These are phyloP conservation scores for Salix arbutifolia DNA, from an alignment of 345 rosid genomes.

Conservation along the genomic window DNA sequence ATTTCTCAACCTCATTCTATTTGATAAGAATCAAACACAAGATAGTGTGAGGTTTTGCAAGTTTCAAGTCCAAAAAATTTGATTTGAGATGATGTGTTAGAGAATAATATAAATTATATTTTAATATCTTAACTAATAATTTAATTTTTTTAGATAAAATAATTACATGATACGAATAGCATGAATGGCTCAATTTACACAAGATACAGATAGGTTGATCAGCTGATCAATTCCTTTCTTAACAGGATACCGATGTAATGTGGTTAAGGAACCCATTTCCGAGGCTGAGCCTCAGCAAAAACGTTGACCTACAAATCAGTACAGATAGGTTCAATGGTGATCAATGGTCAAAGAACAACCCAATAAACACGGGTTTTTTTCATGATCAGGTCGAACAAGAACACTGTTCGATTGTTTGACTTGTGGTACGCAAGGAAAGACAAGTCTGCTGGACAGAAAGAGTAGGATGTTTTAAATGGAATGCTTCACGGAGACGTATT, in stretches of 20 bases:
- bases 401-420: conserved; percentile 50
- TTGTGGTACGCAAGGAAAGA: conserved; percentile 60
- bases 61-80: too few relatives aligned
- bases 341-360: conserved; percentile 28
- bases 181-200: background rate
- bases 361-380: conserved; percentile 76
- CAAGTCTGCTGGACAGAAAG: conserved; percentile 50
- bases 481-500: conserved; percentile 38
- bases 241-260: conserved; percentile 69
- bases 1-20: too few relatives aligned
- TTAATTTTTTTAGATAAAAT: too few relatives aligned
- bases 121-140: too few relatives aligned
- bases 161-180: background rate
- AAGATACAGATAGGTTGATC: too few relatives aligned
- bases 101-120: too few relatives aligned
- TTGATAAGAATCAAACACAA: too few relatives aligned
- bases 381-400: conserved; percentile 61
- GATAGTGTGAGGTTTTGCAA: too few relatives aligned
- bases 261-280: conserved; percentile 69
- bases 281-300: conserved; percentile 30
- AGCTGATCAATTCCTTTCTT: background rate
- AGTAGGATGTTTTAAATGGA: conserved; percentile 61
- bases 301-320: conserved; percentile 64
- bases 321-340: conserved; percentile 40
- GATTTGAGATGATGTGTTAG: accelerated